Base-by-base conservation (phyloP, 495 filamentous ascomycete genomes). In the Penicillium lagena region DNA sequence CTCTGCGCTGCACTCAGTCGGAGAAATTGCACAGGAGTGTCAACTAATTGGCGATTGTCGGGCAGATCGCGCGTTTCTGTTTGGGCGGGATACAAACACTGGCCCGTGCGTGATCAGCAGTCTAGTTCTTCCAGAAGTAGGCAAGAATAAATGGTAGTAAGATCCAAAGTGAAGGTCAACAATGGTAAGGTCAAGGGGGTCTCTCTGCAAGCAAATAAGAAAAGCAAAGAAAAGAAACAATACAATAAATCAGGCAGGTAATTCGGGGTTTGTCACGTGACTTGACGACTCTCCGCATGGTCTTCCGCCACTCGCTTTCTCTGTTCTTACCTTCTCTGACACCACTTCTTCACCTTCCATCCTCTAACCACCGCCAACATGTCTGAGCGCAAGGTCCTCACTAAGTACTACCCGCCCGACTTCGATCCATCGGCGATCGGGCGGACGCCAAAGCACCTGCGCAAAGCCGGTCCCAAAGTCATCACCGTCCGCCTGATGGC, bases 401-500 rank as follows among this genome's bases (percentile, higher is more conserved):
- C 71, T 14, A 86, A 87, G 62, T 87, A 93, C 76, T 97, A 94
- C 64, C 93, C 93, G 31, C 89, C 94, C 17, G 94, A 99, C 66
- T 99, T 97, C 68, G 94, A 99, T 69, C 94, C 94, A 12, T 84
- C 81, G 27, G 84, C 84, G 52, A 82, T 91, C 70, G 73, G 77
- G 42, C 85, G 89, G 37, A 79, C 80, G 5, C 81, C 82, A 28
- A 93, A 91, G 55, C 72, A 79, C 42, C 54, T 65, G 7, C 54
- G 60, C 14, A 46, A 64, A 30, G 69, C 78, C 30, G 88, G 87
- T 6, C 86, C 86, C 5, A 91, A 90, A 50, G 78, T 88, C 13
- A 86, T 90, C 57, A 88, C 85, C 5, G 89, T 96, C 37, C 87
- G 94, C n/a, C 73, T 99, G 13, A 97, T 97, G 88, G 90, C 93